These are phyloP conservation scores for Phanerodontia chrysosporium DNA, from an alignment of 768 basidiomycete genomes.

Conservation along the genomic window DNA sequence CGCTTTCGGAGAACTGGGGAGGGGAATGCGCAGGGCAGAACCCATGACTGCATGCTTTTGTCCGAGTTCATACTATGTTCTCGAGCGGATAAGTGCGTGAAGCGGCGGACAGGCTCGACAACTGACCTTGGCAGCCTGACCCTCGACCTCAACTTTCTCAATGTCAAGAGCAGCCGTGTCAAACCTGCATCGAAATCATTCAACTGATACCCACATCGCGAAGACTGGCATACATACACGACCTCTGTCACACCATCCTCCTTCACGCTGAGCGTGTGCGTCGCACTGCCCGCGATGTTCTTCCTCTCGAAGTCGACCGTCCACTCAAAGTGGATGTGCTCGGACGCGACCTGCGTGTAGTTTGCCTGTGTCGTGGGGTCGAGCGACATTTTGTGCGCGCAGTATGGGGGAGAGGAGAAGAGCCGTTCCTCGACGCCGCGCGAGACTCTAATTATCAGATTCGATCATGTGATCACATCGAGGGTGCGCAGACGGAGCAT, in stretches of 20 bases:
- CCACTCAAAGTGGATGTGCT: constrained; percentile 77
- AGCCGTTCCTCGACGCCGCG: background rate
- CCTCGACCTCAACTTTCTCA: constrained; percentile 47
- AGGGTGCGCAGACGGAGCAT: background rate
- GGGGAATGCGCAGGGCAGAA: constrained; percentile 59
- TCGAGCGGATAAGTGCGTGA: background rate
- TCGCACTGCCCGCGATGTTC: constrained; percentile 60
- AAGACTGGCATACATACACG: constrained; percentile 42
- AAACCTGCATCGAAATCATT: constrained; percentile 39
- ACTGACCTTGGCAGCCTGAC: constrained; percentile 20
- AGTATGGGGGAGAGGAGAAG: background rate
- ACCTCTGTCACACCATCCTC: constrained; percentile 52
- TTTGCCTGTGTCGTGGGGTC: constrained; percentile 83
- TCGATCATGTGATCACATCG: background rate
- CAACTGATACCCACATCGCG: background rate
- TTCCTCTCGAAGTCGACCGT: constrained; percentile 63
- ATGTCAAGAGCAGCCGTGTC: constrained; percentile 75
- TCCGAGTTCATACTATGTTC: constrained; percentile 46
- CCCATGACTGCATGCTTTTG: constrained; percentile 71
- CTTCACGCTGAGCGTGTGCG: constrained; percentile 55
- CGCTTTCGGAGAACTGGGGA: constrained; percentile 39
- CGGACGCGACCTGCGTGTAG: constrained; percentile 61
- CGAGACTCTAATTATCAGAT: constrained; percentile 4
- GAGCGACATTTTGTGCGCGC: background rate
- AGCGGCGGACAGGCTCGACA: background rate